Evolutionary conservation across 2,329 filamentous ascomycete species (phyloP).

Genomic region (Ophiosphaerella korrae): DNA sequence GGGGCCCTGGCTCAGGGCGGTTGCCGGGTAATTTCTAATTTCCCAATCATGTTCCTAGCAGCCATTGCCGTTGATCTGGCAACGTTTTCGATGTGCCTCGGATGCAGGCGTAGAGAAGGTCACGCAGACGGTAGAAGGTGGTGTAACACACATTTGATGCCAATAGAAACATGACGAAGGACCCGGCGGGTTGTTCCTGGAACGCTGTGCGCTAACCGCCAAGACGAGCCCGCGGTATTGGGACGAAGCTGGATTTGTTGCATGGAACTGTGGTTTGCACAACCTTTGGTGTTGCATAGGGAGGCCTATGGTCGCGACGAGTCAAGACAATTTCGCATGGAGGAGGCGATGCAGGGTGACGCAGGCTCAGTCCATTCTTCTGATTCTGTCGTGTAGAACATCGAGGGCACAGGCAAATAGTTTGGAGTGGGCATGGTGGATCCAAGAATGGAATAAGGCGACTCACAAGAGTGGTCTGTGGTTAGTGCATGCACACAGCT

Average conservation of each 20-base stretch:
- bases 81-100: too few relatives aligned
- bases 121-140: background rate
- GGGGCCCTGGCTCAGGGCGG: too few relatives aligned
- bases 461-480: too few relatives aligned
- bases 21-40: too few relatives aligned
- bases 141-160: constrained; percentile 1
- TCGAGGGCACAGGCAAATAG: too few relatives aligned
- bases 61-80: too few relatives aligned
- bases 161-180: constrained; percentile 7
- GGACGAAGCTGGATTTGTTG: constrained; percentile 7
- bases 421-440: too few relatives aligned
- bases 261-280: constrained; percentile 22
- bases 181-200: background rate
- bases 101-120: background rate
- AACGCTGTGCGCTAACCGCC: background rate
- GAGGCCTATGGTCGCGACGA: constrained; percentile 15
- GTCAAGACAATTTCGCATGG: constrained; percentile 24
- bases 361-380: background rate
- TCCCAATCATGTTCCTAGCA: too few relatives aligned
- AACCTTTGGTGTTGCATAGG: constrained; percentile 15
- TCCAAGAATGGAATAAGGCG: too few relatives aligned
- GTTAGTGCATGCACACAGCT: background rate
- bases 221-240: background rate
- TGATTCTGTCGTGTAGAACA: too few relatives aligned
- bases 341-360: constrained; percentile 10